phyloP scores from a whole-genome alignment of 352 stramenopile genomes.

The Globisporangium camurandrum region DNA sequence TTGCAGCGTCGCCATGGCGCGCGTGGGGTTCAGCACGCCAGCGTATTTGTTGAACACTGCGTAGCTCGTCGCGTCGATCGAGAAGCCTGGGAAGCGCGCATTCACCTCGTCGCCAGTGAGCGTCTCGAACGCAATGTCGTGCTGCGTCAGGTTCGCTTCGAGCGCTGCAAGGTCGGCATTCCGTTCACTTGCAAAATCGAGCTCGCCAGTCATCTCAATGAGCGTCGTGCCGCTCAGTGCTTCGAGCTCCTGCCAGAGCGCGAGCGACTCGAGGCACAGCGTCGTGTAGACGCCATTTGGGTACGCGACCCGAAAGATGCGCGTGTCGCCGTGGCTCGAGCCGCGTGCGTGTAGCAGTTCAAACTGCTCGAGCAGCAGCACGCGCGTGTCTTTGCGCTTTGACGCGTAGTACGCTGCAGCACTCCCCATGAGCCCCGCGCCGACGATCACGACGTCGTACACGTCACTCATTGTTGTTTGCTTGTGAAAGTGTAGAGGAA shows the following conservation, averaged over 20 bases:
- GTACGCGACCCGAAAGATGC: slow-evolving; percentile 83
- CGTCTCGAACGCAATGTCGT: too few species aligned
- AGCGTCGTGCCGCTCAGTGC: too few species aligned
- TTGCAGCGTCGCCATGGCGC: slow-evolving; percentile 46
- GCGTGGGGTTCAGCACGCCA: slow-evolving; percentile 44
- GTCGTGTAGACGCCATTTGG: slow-evolving; percentile 60
- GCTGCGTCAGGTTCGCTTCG: too few species aligned
- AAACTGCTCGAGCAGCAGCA: slow-evolving; percentile 76
- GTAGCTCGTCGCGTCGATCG: too few species aligned
- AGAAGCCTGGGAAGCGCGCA: too few species aligned
- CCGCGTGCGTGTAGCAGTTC: slow-evolving; percentile 47
- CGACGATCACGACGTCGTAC: slow-evolving; percentile 50
- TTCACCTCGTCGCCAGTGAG: too few species aligned
- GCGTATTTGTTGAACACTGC: slow-evolving; percentile 32
- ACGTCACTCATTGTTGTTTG: background rate
- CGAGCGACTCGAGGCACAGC: slow-evolving; percentile 50
- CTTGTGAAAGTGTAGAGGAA: too few species aligned
- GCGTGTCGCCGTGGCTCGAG: slow-evolving; percentile 68
- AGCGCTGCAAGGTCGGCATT: too few species aligned
- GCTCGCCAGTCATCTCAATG: too few species aligned
- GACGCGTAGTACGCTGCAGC: slow-evolving; percentile 48
- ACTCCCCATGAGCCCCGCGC: slow-evolving; percentile 61
- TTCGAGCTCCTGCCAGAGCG: too few species aligned
- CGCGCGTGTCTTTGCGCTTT: slow-evolving; percentile 27
- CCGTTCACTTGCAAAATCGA: too few species aligned